Conservation (phyloP, 345 rosid genomes). For the Gossypium stocksii region DNA sequence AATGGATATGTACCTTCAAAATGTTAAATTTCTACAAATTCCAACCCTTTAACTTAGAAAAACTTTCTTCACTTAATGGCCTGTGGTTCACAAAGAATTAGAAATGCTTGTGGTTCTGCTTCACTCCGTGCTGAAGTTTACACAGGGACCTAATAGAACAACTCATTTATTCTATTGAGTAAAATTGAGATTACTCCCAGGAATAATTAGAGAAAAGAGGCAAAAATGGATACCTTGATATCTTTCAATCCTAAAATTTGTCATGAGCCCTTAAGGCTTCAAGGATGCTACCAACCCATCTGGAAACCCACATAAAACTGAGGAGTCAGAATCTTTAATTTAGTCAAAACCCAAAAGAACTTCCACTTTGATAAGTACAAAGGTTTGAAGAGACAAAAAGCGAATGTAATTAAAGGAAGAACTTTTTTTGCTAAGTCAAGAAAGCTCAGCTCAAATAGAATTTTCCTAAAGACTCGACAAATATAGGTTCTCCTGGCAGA, state of each 20-base stretch:
- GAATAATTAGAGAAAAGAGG: not conserved
- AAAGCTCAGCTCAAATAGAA: not conserved
- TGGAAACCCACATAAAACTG: slow-evolving; percentile 28
- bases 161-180: not conserved
- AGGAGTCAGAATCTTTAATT: not conserved
- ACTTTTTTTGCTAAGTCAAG: not conserved
- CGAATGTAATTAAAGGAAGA: not conserved
- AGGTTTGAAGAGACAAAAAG: not conserved
- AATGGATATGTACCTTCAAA: not conserved
- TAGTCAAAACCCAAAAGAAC: not conserved
- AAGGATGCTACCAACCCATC: slow-evolving; percentile 80
- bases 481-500: not conserved
- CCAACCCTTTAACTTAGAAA: not conserved
- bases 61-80: not conserved
- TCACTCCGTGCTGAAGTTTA: slow-evolving; percentile 5
- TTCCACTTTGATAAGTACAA: not conserved
- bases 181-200: not conserved
- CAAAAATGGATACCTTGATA: slow-evolving; percentile 1
- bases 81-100: not conserved
- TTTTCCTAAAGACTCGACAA: not conserved
- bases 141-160: slow-evolving; percentile 10
- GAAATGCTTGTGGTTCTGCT: not conserved
- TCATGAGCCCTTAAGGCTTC: slow-evolving; percentile 58
- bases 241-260: slow-evolving; percentile 16
- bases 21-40: not conserved